Evolutionary conservation across 257 asterid genomes (phyloP), one percentile per base, ranked within the genome.

Genomic region (Craterostigma plantagineum): DNA sequence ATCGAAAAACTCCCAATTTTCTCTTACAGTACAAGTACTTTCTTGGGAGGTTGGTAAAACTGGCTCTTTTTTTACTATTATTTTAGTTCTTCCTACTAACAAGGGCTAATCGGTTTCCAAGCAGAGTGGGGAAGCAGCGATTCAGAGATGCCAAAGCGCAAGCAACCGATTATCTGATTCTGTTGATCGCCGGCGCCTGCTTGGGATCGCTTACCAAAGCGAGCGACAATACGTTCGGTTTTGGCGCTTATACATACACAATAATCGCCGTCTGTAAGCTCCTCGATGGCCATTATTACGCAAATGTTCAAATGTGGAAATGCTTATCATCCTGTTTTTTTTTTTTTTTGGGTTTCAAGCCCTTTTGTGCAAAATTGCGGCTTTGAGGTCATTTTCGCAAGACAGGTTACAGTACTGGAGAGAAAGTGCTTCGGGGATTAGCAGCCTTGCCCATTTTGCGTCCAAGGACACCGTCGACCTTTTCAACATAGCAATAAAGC

Each of bases 351-450:
- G 48, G 47, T 69, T 66, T 62, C 94, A 86, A n/a, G 97, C 97
- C 67, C 66, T 86, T 39, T 62, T 86, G 30, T 78, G 97, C 81
- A 81, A 81, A 76, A 63, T 81, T 54, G 90, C 97, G 23, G 93
- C 94, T 35, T 59, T 86, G 62, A 73, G 97, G 66, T 62, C 97
- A 17, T 86, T 86, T 69, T 79, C 93, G 16, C 69, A 63, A 53
- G 97, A 86, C 80, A 81, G 70, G 67, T 60, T 86, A 57, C 93
- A 86, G 39, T 78, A 78, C 55, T 69, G 91, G 91, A 73, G 97
- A 63, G 97, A 86, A 53, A 76, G 92, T 55, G 87, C 94, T 42
- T 67, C 97, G 0, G 97, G 97, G 33, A 81, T 86, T 34, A 78
- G 94, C 66, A 81, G 97, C 66, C 60, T 86, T 48, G 91, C 97